Evolutionary conservation across 805 yeast genomes (phyloP), one percentile per base, ranked within the genome.

Genomic region (Candida montana): DNA sequence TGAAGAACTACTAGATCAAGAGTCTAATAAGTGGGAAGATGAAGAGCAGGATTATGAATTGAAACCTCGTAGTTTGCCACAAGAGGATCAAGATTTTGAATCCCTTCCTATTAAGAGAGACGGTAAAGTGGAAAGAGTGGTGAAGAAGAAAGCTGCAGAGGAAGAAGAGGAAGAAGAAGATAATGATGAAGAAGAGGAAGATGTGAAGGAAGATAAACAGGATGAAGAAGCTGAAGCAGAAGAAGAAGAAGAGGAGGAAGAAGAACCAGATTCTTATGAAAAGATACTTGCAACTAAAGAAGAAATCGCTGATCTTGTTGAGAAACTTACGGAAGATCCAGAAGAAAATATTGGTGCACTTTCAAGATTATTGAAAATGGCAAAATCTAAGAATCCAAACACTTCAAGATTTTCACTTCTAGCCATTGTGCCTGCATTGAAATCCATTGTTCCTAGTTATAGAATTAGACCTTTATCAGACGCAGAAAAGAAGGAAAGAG

Each of bases 361-460:
- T 11, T 72, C 83, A 2, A 76, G 90, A 57, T 68, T 85, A 37
- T 67, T 85, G 40, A 77, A 73, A 51, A 83, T 84, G 88, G 71
- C 86, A 0, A 72, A 68, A 43, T 81, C 93, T 2, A 74, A 72
- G 50, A 80, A 83, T 50, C 68, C 75, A 41, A 82, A 74, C 54
- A 79, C 85, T 2, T 67, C 79, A 29, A 83, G 84, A 61, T 68
- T 89, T 40, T 75, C 96, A 1, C 65, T 89, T 46, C 65, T 88
- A 47, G 82, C 98, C 0, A 71, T 90, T 46, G 82, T 88, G 3
- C 87, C 95, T 0, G 85, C 88, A 4, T 87, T 87, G 71, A 87
- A 86, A 53, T 75, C 83, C 42, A 75, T 93, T 35, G 80, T 93
- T 2, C 99, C 99, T 2, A 82, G 93, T 7, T 91, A 91, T 62